Base-by-base conservation (phyloP, 1,284 basidiomycete genomes). In the Ceratobasidium papillatum region DNA sequence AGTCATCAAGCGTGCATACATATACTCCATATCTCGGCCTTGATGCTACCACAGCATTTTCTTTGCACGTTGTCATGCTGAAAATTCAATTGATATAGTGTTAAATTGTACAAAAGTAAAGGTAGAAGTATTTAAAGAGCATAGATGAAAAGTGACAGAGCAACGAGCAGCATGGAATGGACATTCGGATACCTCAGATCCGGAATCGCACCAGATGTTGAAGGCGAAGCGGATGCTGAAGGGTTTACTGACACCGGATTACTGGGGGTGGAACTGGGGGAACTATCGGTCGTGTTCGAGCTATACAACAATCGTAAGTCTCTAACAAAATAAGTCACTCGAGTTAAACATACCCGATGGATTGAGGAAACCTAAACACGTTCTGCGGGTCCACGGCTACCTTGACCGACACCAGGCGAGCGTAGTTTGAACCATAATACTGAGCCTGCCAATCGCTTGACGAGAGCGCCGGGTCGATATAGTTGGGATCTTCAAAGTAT, bases 291-390 rank as follows among this genome's bases (percentile, higher is more conserved):
- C 1, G 22, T 22, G 34, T 52, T 41, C 25, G 36, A 41, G 17
- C 66, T 58, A 32, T 30, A 14, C 32, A 58, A 58, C 17, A 22
- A 32, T 17, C 3, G 27, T 64, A n/a, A 64, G 43, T 19, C n/a
- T 2, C 17, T 49, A 27, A 11, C 5, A 2, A 8, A 34, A 45
- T 38, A 9, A n/a, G 7, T 34, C 12, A 32, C 22, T 14, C 1
- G 2, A 27, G 19, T 27, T 7, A 1, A 30, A 36, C 56, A 11
- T 49, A 72, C 69, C 69, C 69, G 19, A 77, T 64, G 7, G 76
- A 72, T 47, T 77, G 76, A 11, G 74, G 76, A 63, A 75, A 77
- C 32, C 71, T 73, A 51, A 77, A 77, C 51, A 77, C 76, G 49
- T 75, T 75, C 54, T 51, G 56, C 11, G 76, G 74, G 34, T 77